phyloP scores from a whole-genome alignment of 1,284 basidiomycete species.

The Leccinum griseonigrum region DNA sequence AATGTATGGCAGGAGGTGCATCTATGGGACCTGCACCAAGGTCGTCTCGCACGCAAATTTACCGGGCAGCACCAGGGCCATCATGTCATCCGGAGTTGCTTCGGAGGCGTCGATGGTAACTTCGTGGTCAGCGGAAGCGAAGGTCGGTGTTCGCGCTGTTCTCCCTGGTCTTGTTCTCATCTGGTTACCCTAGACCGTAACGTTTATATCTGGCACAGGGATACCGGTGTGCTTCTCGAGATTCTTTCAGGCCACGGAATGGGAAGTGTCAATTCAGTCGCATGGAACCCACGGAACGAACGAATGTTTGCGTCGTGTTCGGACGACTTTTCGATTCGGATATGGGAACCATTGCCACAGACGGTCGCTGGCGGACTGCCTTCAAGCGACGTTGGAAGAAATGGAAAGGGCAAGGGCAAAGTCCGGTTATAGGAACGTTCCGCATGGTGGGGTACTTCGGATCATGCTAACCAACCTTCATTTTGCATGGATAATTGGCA shows the following conservation, averaged over 20 bases:
- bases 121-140: conserved; percentile 95
- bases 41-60: conserved; percentile 74
- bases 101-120: conserved; percentile 88
- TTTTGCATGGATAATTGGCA: conserved; percentile 30
- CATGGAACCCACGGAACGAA: conserved; percentile 89
- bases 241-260: conserved; percentile 79
- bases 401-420: conserved; percentile 68
- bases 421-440: conserved; percentile 51
- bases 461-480: conserved; percentile 21
- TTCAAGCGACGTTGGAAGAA: conserved; percentile 19
- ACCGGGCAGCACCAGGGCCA: conserved; percentile 78
- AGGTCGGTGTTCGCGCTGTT: conserved; percentile 50
- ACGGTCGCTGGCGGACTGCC: conserved; percentile 9
- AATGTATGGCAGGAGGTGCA: conserved; percentile 71
- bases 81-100: conserved; percentile 89
- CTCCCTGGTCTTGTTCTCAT: conserved; percentile 7
- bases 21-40: conserved; percentile 76
- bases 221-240: conserved; percentile 80
- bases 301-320: conserved; percentile 93
- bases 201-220: conserved; percentile 95
- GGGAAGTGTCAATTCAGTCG: conserved; percentile 92
- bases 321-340: conserved; percentile 81
- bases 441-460: conserved; percentile 21
- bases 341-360: conserved; percentile 69
- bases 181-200: conserved; percentile 63